phyloP scores from a whole-genome alignment of 2,329 filamentous ascomycete genomes.

The Monosporascus ibericus region DNA sequence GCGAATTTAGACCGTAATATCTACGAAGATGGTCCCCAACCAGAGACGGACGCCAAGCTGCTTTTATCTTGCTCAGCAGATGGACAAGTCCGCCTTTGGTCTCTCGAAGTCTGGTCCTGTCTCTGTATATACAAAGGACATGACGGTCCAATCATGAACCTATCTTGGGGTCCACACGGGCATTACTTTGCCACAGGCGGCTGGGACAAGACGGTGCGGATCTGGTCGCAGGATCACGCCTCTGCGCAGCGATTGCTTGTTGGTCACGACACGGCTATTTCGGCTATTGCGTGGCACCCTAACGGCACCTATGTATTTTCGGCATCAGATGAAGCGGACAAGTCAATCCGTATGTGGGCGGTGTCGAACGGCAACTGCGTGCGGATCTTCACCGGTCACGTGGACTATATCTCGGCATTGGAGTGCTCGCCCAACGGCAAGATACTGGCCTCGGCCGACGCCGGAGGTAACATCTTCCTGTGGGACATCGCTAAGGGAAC shows the following conservation, averaged over 20 bases:
- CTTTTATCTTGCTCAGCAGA: slow-evolving; percentile 85
- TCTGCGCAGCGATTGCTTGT: slow-evolving; percentile 83
- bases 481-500: slow-evolving; percentile 90
- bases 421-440: slow-evolving; percentile 84
- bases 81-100: slow-evolving; percentile 87
- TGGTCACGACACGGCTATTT: slow-evolving; percentile 90
- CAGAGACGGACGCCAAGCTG: slow-evolving; percentile 59
- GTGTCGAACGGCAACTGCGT: slow-evolving; percentile 82
- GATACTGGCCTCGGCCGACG: slow-evolving; percentile 84
- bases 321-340: slow-evolving; percentile 75
- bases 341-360: slow-evolving; percentile 96
- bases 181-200: slow-evolving; percentile 90
- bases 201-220: slow-evolving; percentile 81
- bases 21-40: slow-evolving; percentile 41
- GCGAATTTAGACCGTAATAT: slow-evolving; percentile 44
- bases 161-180: slow-evolving; percentile 85
- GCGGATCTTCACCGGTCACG: slow-evolving; percentile 87
- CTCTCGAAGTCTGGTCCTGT: slow-evolving; percentile 84
- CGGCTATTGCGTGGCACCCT: slow-evolving; percentile 86
- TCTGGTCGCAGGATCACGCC: slow-evolving; percentile 92
- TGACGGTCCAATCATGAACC: slow-evolving; percentile 80
- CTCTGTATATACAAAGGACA: slow-evolving; percentile 93
- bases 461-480: slow-evolving; percentile 81
- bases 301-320: slow-evolving; percentile 94
- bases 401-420: slow-evolving; percentile 77